Base-by-base conservation (phyloP, 306 rosid genomes). In the Argentina anserina region DNA sequence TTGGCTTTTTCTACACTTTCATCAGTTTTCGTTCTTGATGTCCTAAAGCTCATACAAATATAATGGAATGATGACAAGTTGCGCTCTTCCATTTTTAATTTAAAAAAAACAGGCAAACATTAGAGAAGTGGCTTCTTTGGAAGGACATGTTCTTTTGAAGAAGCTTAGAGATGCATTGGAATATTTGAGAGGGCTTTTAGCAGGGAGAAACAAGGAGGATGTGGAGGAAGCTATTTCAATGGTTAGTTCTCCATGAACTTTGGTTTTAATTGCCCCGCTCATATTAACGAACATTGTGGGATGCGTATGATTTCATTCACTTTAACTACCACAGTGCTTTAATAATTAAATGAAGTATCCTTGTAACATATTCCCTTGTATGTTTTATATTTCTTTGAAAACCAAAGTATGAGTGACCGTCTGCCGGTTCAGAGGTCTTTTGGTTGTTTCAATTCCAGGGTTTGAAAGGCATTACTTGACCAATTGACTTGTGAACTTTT, bases 131-230 rank as follows among this genome's bases (percentile, higher is more conserved):
- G 89, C 96, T 79, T 91, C 98, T 69, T 87, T 94, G 89, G 98
- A 94, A 83, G 98, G 97, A 53, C 98, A 94, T 80, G 97, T 94
- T 76, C 90, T 94, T 75, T 83, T 91, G 87, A 94, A 94, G 86
- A 94, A 94, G 80, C 91, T 94, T 59, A 82, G 96, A 81, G 98
- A 94, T 87, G 98, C 98, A 20, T 82, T 94, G 70, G 98, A 94
- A 75, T 84, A 70, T 69, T 69, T 94, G 67, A 89, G 88, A 81
- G 95, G 96, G 59, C 80, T 86, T 67, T 84, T 94, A 82, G 78
- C 89, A 0, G 98, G 97, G 74, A 85, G 82, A 74, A 76, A 88
- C 76, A 94, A 89, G 86, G 98, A 94, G 88, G 98, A 88, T 80
- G 98, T 94, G 69, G 96, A 89, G 89, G 87, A 86, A 81, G 97